phyloP scores from a whole-genome alignment of 371 early-diverging fungal genomes.

The Lichtheimia corymbifera region DNA sequence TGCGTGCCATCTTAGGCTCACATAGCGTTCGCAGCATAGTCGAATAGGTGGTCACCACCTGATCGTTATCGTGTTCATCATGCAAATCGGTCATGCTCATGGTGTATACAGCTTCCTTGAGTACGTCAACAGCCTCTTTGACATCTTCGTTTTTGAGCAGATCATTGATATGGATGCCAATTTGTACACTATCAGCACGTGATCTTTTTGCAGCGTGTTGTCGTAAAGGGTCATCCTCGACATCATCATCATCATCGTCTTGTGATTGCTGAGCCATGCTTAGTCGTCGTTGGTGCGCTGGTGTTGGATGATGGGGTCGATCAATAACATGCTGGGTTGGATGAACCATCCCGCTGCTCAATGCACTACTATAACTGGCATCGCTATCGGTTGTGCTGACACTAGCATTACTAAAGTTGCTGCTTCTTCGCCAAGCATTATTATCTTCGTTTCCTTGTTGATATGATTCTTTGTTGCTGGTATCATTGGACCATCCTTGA shows the following conservation, averaged over 20 bases:
- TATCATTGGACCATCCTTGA: slow-evolving; percentile 27
- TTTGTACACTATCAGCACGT: slow-evolving; percentile 16
- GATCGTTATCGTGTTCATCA: slow-evolving; percentile 13
- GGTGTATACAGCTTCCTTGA: slow-evolving; percentile 26
- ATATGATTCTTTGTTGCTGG: not conserved
- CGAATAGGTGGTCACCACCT: slow-evolving; percentile 34
- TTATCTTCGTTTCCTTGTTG: not conserved
- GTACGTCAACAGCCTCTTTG: slow-evolving; percentile 23
- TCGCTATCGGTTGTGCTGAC: not conserved
- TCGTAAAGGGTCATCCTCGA: not conserved
- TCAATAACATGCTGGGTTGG: not conserved
- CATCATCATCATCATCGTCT: not conserved
- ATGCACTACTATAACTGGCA: not conserved
- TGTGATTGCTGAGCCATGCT: not conserved
- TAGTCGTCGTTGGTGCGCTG: slow-evolving; percentile 5
- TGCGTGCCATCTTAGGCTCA: slow-evolving; percentile 19
- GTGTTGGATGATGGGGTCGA: slow-evolving; percentile 10
- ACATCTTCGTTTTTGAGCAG: slow-evolving; percentile 31
- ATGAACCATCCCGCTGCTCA: not conserved
- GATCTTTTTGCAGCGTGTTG: not conserved
- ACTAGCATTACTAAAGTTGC: too few relatives aligned
- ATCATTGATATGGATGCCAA: slow-evolving; percentile 26
- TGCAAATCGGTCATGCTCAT: slow-evolving; percentile 22
- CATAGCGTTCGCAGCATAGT: slow-evolving; percentile 34
- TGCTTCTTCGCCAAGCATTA: not conserved